Conservation (phyloP, 2,329 filamentous ascomycete species). For the Diaporthe ilicicola region DNA sequence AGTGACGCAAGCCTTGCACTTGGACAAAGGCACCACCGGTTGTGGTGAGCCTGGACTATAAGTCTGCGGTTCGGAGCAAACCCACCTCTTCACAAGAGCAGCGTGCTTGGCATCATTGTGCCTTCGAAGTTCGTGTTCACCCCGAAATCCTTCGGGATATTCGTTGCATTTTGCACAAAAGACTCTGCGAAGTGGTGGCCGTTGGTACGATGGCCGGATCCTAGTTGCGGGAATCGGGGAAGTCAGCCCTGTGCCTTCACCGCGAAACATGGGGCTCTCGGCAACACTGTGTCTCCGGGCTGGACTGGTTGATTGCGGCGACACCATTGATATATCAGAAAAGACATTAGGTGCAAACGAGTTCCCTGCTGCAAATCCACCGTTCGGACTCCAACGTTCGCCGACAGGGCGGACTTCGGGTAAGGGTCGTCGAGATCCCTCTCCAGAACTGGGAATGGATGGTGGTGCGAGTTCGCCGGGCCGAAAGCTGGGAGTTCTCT, state of each 20-base stretch:
- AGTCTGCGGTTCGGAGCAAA: slow-evolving; percentile 60
- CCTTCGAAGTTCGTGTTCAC: slow-evolving; percentile 83
- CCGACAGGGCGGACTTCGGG: slow-evolving; percentile 49
- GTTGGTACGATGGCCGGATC: slow-evolving; percentile 56
- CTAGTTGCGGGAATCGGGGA: slow-evolving; percentile 52
- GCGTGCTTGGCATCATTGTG: slow-evolving; percentile 70
- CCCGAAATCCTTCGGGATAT: slow-evolving; percentile 86
- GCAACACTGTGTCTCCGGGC: slow-evolving; percentile 56
- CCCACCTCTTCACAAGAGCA: slow-evolving; percentile 62
- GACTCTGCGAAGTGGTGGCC: slow-evolving; percentile 73
- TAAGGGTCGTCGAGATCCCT: slow-evolving; percentile 48
- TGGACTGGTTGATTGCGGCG: slow-evolving; percentile 38
- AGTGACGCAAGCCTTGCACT: slow-evolving; percentile 65
- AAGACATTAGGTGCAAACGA: slow-evolving; percentile 40
- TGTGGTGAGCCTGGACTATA: slow-evolving; percentile 49
- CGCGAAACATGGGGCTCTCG: slow-evolving; percentile 53
- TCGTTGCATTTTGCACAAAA: slow-evolving; percentile 82
- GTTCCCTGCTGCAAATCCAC: slow-evolving; percentile 40
- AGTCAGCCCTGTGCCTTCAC: slow-evolving; percentile 49
- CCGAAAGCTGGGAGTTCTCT: slow-evolving; percentile 45
- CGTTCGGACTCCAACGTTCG: slow-evolving; percentile 47
- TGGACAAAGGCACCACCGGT: slow-evolving; percentile 60
- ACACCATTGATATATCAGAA: slow-evolving; percentile 42
- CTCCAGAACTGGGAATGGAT: slow-evolving; percentile 42
- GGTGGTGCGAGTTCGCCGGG: slow-evolving; percentile 44